These are phyloP conservation scores for Penicillium coffeae DNA, from an alignment of 495 filamentous ascomycete species.

Conservation along the genomic window DNA sequence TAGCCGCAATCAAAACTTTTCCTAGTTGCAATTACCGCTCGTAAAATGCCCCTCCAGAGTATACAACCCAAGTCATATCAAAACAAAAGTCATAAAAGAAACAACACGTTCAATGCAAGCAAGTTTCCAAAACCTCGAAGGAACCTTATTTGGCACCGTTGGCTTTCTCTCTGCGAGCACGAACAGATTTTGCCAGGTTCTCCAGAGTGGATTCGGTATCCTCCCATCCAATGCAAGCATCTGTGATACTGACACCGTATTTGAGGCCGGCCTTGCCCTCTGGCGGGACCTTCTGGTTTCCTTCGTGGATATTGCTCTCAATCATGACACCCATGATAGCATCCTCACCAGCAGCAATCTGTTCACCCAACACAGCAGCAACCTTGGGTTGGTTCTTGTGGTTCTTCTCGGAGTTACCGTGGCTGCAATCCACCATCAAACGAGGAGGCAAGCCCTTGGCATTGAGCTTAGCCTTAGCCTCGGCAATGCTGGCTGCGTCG, in stretches of 20 bases:
- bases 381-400: conserved; percentile 98
- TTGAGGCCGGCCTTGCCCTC: conserved; percentile 87
- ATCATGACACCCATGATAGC: conserved; percentile 99
- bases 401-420: conserved; percentile 93
- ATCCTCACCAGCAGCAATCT: conserved; percentile 77
- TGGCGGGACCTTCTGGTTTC: conserved; percentile 84
- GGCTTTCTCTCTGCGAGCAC: conserved; percentile 40
- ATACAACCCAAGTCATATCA: conserved; percentile 9
- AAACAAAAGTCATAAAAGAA: conserved; percentile 7
- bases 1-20: conserved; percentile 13
- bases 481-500: conserved; percentile 76
- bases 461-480: conserved; percentile 65
- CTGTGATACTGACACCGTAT: conserved; percentile 96
- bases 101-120: not conserved
- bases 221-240: conserved; percentile 94
- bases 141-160: conserved; percentile 20
- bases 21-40: conserved; percentile 10
- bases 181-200: conserved; percentile 75
- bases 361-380: conserved; percentile 73
- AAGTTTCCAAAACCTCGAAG: not conserved
- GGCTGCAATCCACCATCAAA: conserved; percentile 98
- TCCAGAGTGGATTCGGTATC: conserved; percentile 83
- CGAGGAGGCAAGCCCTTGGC: conserved; percentile 64
- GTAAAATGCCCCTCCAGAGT: conserved; percentile 7
- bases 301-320: conserved; percentile 93